Evolutionary conservation across 2,329 filamentous ascomycete species (phyloP), one percentile per base, ranked within the genome.

Genomic region (Clarireedia sp.): DNA sequence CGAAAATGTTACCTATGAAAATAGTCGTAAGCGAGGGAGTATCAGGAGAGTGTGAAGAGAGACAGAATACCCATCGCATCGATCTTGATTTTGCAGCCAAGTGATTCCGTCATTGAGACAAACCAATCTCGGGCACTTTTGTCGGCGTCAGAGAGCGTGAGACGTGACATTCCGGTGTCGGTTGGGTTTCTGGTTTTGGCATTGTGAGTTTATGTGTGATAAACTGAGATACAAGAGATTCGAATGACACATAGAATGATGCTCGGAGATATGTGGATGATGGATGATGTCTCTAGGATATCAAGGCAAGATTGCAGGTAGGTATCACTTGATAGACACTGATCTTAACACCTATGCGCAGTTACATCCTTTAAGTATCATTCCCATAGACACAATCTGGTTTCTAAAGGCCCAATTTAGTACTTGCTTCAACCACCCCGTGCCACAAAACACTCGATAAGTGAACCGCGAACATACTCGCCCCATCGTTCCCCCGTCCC

Each of bases 111-210:
- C 0, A 81, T 83, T 17, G 82, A 68, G 0, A 83, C 77, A 60
- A 94, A 90, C 88, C 88, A 94, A 67, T 88, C 81, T 40, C 89
- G 80, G 12, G 79, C 87, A 63, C 79, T 70, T 65, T 85, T 87
- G 67, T 92, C 89, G 2, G 81, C 74, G 62, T 90, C 82, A 2
- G 83, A 84, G 19, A 92, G 76, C 3, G 87, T 75, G 1, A 92
- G 78, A 1, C 89, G 83, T 24, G 81, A 79, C 88, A 92, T 92
- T 56, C 89, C 89, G 1, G 84, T 87, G 57, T 90, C 82, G 12
- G 80, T 86, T 21, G 72, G 66, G 21, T 65, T 72, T 43, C 78
- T 79, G 56, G 7, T 5, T 48, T 10, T 21, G 62, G 61, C 17
- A 50, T 23, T 47, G 17, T 17, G n/a, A 46, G 1, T 12, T 2